Conservation (phyloP, 1,139 yeast species). For the Geotrichum reessii region DNA sequence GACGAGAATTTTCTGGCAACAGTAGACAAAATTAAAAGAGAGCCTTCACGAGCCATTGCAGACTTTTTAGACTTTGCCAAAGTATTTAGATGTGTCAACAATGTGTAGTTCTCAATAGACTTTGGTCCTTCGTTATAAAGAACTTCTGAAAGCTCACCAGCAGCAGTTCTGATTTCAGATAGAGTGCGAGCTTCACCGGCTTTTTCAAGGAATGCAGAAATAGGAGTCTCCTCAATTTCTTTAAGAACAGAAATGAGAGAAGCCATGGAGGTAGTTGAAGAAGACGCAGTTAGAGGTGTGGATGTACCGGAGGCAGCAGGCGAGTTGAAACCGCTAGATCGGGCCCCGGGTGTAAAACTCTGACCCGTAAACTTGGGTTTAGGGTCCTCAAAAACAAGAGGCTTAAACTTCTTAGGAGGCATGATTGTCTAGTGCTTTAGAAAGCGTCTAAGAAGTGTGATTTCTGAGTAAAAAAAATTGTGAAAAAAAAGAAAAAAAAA, state of each 20-base stretch:
- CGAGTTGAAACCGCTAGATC: slow-evolving; percentile 10
- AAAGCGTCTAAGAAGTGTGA: neutral
- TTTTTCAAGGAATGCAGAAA: slow-evolving; percentile 52
- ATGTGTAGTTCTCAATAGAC: slow-evolving; percentile 58
- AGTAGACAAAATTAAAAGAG: slow-evolving; percentile 60
- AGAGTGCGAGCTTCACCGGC: slow-evolving; percentile 55
- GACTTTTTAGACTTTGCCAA: slow-evolving; percentile 70
- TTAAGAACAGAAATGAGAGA: slow-evolving; percentile 66
- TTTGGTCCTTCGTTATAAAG: slow-evolving; percentile 46
- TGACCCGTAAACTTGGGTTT: slow-evolving; percentile 7
- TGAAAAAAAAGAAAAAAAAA: neutral
- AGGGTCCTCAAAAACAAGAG: slow-evolving; percentile 12
- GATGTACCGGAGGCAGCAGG: slow-evolving; percentile 17
- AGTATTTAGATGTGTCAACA: slow-evolving; percentile 57
- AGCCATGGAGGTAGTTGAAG: slow-evolving; percentile 64
- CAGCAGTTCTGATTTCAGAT: slow-evolving; percentile 60
- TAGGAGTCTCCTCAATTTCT: slow-evolving; percentile 63
- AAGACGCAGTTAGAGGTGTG: slow-evolving; percentile 18
- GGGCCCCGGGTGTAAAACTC: slow-evolving; percentile 5
- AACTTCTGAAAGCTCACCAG: slow-evolving; percentile 49
- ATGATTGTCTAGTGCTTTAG: slow-evolving; percentile 3
- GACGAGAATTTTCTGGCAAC: slow-evolving; percentile 61
- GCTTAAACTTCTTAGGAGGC: slow-evolving; percentile 14
- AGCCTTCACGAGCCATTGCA: slow-evolving; percentile 68
- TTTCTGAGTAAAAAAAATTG: neutral